Evolutionary conservation across 768 basidiomycete species (phyloP), one percentile per base, ranked within the genome.

Genomic region (Leccinum arenicola): DNA sequence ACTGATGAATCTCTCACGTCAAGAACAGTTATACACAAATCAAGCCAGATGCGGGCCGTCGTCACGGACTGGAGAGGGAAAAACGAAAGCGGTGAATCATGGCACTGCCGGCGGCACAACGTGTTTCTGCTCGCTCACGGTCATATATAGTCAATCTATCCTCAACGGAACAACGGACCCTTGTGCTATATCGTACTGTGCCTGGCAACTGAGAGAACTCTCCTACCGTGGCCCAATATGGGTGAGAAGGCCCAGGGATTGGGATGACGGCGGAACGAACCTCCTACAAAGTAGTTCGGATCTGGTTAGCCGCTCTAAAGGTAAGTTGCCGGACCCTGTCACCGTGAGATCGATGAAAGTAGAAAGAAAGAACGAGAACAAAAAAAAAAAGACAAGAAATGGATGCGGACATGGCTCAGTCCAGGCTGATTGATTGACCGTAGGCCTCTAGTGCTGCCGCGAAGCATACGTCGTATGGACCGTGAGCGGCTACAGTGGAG

Each of bases 171-270:
- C 21, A 35, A 9, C 48, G 48, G 45, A 35, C 35, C 58, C 54
- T 59, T 52, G 55, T 50, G 6, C 11, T 21, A n/a, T 29, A 21
- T 50, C 21, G 38, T 38, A 3, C 21, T 2, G 66, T 67, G 38
- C 61, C 64, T 66, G 67, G 64, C 51, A 63, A 66, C 66, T 38
- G 57, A 31, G 17, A 58, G 15, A 47, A 53, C 38, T 45, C 19
- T 45, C 33, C 38, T 27, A 7, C 51, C 17, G 59, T 50, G 25
- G 23, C 19, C 48, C 55, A 55, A 38, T 55, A 31, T 38, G 38
- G 54, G 29, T 5, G 17, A 27, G 6, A 7, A 19, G 31, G 21
- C 29, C 40, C 53, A 52, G 45, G 27, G 23, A 27, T 53, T 27
- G 35, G 33, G 36, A 19, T 54, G 35, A 45, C 19, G 19, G 52